Percentiles rank a stretch among this genome's conserved stretches.
Conservation (phyloP, 164 flowering plant genomes). For the Stephania cephalantha region DNA sequence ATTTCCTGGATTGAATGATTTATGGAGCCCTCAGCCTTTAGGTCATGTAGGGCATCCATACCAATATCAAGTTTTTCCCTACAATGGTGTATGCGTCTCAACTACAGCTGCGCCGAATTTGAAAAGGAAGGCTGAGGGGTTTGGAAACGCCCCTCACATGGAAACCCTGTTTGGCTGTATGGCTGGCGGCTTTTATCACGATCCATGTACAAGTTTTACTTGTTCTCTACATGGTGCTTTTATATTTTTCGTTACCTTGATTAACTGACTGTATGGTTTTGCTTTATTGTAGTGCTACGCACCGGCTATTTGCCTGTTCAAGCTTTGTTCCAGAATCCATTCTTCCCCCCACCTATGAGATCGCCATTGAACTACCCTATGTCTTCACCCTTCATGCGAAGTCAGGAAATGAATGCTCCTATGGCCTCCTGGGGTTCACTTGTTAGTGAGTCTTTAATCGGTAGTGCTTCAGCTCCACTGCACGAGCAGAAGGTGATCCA, state of each 20-base stretch:
- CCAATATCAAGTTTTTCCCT: conserved; percentile 11
- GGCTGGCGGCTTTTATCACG: conserved; percentile 16
- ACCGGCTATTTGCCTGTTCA: conserved; percentile 16
- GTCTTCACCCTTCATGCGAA: conserved; percentile 2
- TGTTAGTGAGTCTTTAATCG: conserved; percentile 4
- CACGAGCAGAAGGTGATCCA: conserved; percentile 19
- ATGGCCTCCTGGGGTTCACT: conserved; percentile 9
- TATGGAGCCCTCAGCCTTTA: conserved; percentile 14
- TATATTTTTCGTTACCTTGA: background rate
- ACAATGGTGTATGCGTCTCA: conserved; percentile 11
- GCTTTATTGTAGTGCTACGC: conserved; percentile 17
- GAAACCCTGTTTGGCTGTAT: conserved; percentile 15
- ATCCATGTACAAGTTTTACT: conserved; percentile 20
- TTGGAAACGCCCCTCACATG: conserved; percentile 9
- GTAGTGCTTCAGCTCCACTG: conserved; percentile 8
- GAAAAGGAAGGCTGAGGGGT: conserved; percentile 17
- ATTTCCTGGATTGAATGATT: conserved; percentile 12
- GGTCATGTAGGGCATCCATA: conserved; percentile 17
- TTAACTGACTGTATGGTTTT: conserved; percentile 1
- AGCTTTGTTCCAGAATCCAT: conserved; percentile 19
- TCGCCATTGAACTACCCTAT: conserved; percentile 7
- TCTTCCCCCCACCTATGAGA: conserved; percentile 11
- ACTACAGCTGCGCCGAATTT: conserved; percentile 11
- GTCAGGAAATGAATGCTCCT: conserved; percentile 13
- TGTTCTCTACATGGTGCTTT: background rate